Evolutionary conservation across 768 basidiomycete genomes (phyloP).

Genomic region (Amyloporia xantha): DNA sequence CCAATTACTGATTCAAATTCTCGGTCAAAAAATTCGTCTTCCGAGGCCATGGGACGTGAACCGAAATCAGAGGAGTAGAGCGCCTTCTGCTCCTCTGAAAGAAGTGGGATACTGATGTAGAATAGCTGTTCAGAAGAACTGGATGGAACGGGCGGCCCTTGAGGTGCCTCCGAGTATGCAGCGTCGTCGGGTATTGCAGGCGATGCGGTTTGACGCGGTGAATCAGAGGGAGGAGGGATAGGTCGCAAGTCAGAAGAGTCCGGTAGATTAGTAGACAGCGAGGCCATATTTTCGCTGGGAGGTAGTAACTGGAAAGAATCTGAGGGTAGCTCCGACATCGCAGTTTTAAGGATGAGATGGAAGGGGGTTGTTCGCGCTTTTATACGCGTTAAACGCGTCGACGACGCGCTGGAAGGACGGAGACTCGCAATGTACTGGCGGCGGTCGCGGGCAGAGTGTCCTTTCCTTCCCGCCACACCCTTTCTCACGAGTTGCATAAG

Average conservation of each 20-base stretch:
- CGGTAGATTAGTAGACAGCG: too few relatives aligned
- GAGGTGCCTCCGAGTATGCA: too few relatives aligned
- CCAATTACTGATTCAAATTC: conserved; percentile 41
- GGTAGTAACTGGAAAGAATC: neutral
- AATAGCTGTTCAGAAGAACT: neutral
- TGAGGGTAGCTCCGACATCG: conserved; percentile 8
- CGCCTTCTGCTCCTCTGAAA: conserved; percentile 4
- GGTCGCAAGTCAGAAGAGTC: too few relatives aligned
- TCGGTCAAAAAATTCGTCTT: conserved; percentile 10
- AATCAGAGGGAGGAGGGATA: too few relatives aligned
- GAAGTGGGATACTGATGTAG: conserved; percentile 6
- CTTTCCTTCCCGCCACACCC: too few relatives aligned
- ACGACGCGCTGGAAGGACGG: neutral
- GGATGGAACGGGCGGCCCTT: conserved; percentile 4
- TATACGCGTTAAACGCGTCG: neutral
- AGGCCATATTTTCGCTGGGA: neutral
- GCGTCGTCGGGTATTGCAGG: too few relatives aligned
- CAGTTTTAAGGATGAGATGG: neutral
- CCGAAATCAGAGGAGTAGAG: conserved; percentile 8
- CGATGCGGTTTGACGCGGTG: too few relatives aligned
- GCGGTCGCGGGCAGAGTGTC: too few relatives aligned
- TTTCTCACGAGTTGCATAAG: too few relatives aligned
- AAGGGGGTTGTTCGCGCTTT: neutral
- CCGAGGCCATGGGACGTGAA: conserved; percentile 4
- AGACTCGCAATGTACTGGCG: too few relatives aligned